Conservation (phyloP, 2,329 filamentous ascomycete genomes). For the Phyllosticta citriasiana region DNA sequence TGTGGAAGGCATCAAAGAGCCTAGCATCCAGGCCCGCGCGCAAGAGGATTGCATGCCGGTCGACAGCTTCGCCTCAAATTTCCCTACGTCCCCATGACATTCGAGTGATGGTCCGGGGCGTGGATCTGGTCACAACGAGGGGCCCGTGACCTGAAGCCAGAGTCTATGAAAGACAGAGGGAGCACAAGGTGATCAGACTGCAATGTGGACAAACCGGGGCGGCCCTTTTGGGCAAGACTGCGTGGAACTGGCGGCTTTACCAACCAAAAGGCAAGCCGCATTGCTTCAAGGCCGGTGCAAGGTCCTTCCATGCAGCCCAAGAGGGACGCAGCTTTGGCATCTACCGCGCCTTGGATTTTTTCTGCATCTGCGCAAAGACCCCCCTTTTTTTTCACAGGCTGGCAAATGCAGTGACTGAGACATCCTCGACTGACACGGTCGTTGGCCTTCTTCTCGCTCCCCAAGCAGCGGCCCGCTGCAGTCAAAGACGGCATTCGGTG, state of each 20-base stretch:
- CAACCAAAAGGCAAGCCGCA: constrained; percentile 1
- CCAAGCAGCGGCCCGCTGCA: not conserved
- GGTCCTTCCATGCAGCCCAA: not conserved
- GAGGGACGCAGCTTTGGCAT: not conserved
- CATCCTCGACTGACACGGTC: not conserved
- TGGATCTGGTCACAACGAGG: not conserved
- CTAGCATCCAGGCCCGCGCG: not conserved
- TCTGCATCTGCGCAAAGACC: not conserved
- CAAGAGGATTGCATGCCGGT: not conserved
- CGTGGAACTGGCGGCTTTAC: constrained; percentile 1
- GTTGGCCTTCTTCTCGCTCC: not conserved
- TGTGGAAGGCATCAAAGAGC: not conserved
- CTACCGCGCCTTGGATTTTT: not conserved
- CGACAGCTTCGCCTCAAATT: not conserved
- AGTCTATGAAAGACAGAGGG: not conserved
- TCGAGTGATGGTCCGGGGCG: not conserved
- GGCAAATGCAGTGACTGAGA: not conserved
- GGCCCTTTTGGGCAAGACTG: not conserved
- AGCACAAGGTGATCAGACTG: not conserved
- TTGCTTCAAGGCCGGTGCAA: not conserved
- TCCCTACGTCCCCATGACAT: not conserved
- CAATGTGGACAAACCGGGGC: constrained; percentile 1
- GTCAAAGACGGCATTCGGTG: not conserved
- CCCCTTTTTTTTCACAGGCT: not conserved
- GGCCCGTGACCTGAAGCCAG: not conserved